Evolutionary conservation across 2,329 filamentous ascomycete species (phyloP).

Genomic region (Alternaria solani): DNA sequence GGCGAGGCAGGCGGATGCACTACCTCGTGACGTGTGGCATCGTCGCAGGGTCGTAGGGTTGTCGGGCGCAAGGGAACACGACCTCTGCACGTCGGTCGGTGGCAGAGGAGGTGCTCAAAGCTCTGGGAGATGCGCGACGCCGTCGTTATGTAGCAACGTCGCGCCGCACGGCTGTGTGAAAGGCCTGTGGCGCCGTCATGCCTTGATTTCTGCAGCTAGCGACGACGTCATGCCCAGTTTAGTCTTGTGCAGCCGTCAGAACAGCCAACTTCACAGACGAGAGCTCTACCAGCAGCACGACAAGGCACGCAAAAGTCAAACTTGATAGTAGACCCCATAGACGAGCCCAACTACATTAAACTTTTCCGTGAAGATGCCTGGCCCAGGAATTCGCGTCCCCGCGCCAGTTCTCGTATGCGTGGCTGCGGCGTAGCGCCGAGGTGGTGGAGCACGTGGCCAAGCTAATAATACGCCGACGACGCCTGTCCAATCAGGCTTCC

Average conservation of each 20-base stretch:
- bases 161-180: slow-evolving; percentile 28
- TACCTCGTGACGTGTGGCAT: slow-evolving; percentile 36
- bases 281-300: neutral
- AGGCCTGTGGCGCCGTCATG: slow-evolving; percentile 34
- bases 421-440: slow-evolving; percentile 44
- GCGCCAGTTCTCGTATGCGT: slow-evolving; percentile 19
- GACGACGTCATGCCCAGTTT: slow-evolving; percentile 32
- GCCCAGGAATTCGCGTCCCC: neutral
- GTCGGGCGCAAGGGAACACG: slow-evolving; percentile 52
- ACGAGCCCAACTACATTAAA: neutral
- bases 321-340: neutral
- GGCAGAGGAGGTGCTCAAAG: slow-evolving; percentile 49
- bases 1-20: slow-evolving; percentile 31
- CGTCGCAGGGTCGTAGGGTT: slow-evolving; percentile 31
- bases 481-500: slow-evolving; percentile 39
- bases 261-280: neutral
- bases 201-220: slow-evolving; percentile 43
- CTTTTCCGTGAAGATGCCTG: neutral
- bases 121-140: slow-evolving; percentile 32
- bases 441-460: slow-evolving; percentile 9
- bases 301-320: neutral
- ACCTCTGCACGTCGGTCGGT: slow-evolving; percentile 42
- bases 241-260: neutral
- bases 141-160: slow-evolving; percentile 44
- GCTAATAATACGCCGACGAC: neutral